Evolutionary conservation across 331 rosid genomes (phyloP).

Genomic region (Saraca asoca): DNA sequence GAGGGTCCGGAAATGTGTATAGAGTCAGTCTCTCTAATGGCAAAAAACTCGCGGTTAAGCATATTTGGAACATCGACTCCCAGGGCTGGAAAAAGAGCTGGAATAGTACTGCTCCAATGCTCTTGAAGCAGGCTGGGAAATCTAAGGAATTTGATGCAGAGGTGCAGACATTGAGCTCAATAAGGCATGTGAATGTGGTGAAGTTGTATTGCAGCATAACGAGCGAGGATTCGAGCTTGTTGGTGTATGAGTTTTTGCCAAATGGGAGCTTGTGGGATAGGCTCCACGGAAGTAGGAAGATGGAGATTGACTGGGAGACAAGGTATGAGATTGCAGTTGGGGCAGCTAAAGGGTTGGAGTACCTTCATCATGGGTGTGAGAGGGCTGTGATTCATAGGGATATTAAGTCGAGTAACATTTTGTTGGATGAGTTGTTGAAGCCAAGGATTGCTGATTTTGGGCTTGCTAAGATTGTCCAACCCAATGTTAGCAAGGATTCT

Average conservation of each 20-base stretch:
- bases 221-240: conserved; percentile 77
- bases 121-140: conserved; percentile 34
- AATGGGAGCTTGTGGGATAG: conserved; percentile 91
- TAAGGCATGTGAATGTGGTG: conserved; percentile 93
- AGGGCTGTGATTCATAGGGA: conserved; percentile 86
- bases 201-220: conserved; percentile 88
- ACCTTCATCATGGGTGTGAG: conserved; percentile 79
- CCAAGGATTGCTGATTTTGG: conserved; percentile 96
- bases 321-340: conserved; percentile 83
- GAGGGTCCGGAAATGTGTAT: conserved; percentile 92
- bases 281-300: conserved; percentile 62
- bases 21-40: conserved; percentile 63
- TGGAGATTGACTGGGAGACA: conserved; percentile 86
- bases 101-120: conserved; percentile 60
- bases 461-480: conserved; percentile 73
- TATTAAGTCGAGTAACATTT: conserved; percentile 85
- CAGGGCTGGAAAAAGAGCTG: conserved; percentile 32
- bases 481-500: conserved; percentile 51
- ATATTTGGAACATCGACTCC: conserved; percentile 69
- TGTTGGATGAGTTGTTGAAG: conserved; percentile 81
- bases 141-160: conserved; percentile 79
- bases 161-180: conserved; percentile 76
- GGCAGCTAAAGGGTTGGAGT: conserved; percentile 89
- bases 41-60: conserved; percentile 83
- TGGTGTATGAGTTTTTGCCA: conserved; percentile 83